Conservation (phyloP, 2,329 filamentous ascomycete species). For the Bipolaris cookei region DNA sequence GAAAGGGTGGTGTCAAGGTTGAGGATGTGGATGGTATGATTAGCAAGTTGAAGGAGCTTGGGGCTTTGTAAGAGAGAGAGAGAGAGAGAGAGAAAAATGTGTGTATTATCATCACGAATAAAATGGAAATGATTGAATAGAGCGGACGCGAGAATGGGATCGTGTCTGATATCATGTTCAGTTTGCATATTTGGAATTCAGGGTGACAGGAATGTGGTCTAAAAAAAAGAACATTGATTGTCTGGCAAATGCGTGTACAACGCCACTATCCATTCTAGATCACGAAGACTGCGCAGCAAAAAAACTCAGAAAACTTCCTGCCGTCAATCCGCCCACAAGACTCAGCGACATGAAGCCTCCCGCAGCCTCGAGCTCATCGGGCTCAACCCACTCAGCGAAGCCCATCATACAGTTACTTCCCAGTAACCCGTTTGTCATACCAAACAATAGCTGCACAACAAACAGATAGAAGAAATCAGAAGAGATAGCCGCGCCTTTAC, state of each 20-base stretch:
- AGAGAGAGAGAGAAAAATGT: neutral
- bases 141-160: neutral
- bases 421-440: slow-evolving; percentile 84
- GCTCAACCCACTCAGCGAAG: slow-evolving; percentile 78
- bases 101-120: no score
- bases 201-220: no score
- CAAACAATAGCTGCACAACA: slow-evolving; percentile 82
- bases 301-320: slow-evolving; percentile 91
- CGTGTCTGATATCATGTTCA: neutral
- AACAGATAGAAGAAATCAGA: slow-evolving; percentile 90
- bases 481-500: slow-evolving; percentile 68
- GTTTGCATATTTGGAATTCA: neutral
- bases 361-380: slow-evolving; percentile 82
- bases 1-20: slow-evolving; percentile 95
- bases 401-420: slow-evolving; percentile 92
- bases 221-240: neutral
- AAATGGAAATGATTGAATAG: neutral
- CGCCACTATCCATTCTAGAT: neutral
- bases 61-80: slow-evolving; percentile 69
- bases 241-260: neutral
- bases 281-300: slow-evolving; percentile 57
- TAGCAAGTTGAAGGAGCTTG: slow-evolving; percentile 91
- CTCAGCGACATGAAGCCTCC: slow-evolving; percentile 94
- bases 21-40: slow-evolving; percentile 97
- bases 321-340: slow-evolving; percentile 81